Base-by-base conservation (phyloP, 768 basidiomycete genomes). In the Kwoniella bestiolae region DNA sequence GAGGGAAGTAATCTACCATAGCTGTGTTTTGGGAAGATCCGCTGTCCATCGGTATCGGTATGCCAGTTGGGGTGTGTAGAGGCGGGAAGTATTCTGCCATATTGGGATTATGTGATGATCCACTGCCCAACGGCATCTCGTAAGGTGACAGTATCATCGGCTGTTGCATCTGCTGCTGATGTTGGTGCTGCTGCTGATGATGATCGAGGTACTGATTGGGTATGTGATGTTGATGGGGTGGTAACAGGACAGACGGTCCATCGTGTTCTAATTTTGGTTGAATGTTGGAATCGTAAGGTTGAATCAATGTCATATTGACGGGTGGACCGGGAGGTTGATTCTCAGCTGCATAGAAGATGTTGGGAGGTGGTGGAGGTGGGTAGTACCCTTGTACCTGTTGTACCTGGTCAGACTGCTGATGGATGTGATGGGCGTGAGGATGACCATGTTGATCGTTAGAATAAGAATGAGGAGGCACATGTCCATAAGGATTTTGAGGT, bases 301-400 rank as follows among this genome's bases (percentile, higher is more conserved):
- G 52, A 25, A 21, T 55, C 8, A 61, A 49, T 14, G 47, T 23
- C 60, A 61, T 61, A 29, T 47, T 49, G 53, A 63, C 38, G 8
- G 66, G 60, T 44, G 60, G 59, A 31, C 60, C 58, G 18, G 60
- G 60, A 3, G 66, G 49, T 44, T 49, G 66, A 49, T 38, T 29
- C 8, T 55, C 60, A 3, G 45, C 41, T 23, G 60, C 66, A 52
- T 71, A 67, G 55, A 41, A 71, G 47, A 67, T 71, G 32, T 65
- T 67, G 14, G 69, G 66, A 34, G 69, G 69, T 18, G 62, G 62
- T 5, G 62, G 62, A 28, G 62, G 62, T 29, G 53, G 53, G 34
- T 63, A 63, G 46, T 63, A 63, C 25, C 34, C 45, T 25, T 52
- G 38, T 44, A 57, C 41, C 26, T 50, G 49, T 26, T 41, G 60